phyloP scores from a whole-genome alignment of 2,329 filamentous ascomycete species.

The Xylariaceae sp. region DNA sequence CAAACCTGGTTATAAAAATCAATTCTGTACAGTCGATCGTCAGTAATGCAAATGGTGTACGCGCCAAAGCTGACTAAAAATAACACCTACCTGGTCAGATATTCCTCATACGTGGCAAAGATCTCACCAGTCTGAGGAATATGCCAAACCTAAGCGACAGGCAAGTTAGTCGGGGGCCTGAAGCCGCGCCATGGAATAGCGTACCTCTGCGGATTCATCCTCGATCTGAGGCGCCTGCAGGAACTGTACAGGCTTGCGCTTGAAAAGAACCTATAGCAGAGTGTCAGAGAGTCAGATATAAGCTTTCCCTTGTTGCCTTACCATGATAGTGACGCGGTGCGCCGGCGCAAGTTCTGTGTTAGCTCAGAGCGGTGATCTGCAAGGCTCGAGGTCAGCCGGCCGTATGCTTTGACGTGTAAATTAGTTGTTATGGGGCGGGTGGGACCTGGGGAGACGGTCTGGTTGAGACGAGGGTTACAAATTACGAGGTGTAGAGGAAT shows the following conservation, averaged over 20 bases:
- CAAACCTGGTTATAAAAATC: slow-evolving; percentile 89
- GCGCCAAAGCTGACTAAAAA: not conserved
- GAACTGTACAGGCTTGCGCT: slow-evolving; percentile 89
- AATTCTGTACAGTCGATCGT: slow-evolving; percentile 53
- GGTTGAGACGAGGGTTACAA: too few species aligned
- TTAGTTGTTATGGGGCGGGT: not conserved
- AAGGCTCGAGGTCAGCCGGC: slow-evolving; percentile 40
- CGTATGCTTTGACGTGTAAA: not conserved
- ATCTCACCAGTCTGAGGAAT: slow-evolving; percentile 88
- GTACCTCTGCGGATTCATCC: slow-evolving; percentile 79
- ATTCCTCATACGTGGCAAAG: slow-evolving; percentile 84
- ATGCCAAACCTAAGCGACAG: slow-evolving; percentile 71
- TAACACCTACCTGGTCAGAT: slow-evolving; percentile 67
- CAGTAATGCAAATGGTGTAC: slow-evolving; percentile 24
- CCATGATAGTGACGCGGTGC: slow-evolving; percentile 25
- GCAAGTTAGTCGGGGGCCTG: slow-evolving; percentile 19
- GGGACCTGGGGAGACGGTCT: not conserved
- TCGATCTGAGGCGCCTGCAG: slow-evolving; percentile 67
- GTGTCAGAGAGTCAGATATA: slow-evolving; percentile 15
- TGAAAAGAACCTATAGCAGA: slow-evolving; percentile 75
- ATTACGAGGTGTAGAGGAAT: too few species aligned
- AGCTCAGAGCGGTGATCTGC: slow-evolving; percentile 31
- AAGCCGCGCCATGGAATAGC: slow-evolving; percentile 11
- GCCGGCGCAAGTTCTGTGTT: slow-evolving; percentile 17
- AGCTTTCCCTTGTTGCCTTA: slow-evolving; percentile 11